Evolutionary conservation across 345 rosid species (phyloP).

Genomic region (Acer campestre): DNA sequence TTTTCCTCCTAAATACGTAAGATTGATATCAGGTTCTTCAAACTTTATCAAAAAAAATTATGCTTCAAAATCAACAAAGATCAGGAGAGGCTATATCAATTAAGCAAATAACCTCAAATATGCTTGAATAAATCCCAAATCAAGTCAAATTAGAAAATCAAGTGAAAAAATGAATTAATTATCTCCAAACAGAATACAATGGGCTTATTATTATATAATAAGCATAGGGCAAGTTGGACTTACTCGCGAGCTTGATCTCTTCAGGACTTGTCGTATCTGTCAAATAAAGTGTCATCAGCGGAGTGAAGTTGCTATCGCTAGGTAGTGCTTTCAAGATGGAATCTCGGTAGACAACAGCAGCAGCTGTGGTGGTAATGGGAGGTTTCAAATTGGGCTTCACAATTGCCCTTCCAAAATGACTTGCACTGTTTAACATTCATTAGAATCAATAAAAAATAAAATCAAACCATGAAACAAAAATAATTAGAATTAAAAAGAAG

Average conservation of each 20-base stretch:
- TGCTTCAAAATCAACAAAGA: neutral
- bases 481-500: neutral
- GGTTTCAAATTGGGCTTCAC: constrained; percentile 96
- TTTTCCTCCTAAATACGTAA: neutral
- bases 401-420: constrained; percentile 76
- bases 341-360: constrained; percentile 43
- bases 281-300: constrained; percentile 94
- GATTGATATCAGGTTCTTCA: neutral
- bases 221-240: constrained; percentile 20
- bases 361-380: constrained; percentile 72
- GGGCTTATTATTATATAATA: too few species aligned
- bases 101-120: neutral
- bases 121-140: neutral
- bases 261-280: constrained; percentile 79
- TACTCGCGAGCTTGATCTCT: constrained; percentile 94
- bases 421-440: constrained; percentile 46
- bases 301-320: constrained; percentile 56
- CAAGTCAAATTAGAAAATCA: neutral
- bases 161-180: neutral
- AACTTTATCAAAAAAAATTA: neutral
- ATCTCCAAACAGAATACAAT: neutral
- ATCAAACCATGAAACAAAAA: neutral
- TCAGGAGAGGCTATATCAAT: neutral
- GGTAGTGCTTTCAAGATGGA: constrained; percentile 70
- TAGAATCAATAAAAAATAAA: neutral